phyloP scores from a whole-genome alignment of 768 basidiomycete species.

The Cubamyces lactineus region DNA sequence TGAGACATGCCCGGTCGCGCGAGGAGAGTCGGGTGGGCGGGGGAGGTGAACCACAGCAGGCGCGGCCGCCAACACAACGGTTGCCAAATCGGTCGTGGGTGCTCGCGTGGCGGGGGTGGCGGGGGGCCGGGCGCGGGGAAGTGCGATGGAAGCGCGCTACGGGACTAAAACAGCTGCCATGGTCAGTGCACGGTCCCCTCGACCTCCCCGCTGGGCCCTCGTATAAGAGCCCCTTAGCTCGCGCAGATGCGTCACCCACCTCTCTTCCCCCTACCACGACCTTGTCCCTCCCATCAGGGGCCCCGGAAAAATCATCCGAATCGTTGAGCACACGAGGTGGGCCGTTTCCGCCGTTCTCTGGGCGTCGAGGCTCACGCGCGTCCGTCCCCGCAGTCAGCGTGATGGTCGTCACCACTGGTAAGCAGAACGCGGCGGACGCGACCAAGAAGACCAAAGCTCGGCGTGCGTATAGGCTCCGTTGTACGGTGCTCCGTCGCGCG shows the following conservation, averaged over 20 bases:
- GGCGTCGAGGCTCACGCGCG: constrained; percentile 17
- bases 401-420: constrained; percentile 28
- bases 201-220: constrained; percentile 21
- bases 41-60: constrained; percentile 3
- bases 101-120: constrained; percentile 23
- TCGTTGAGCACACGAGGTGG: constrained; percentile 16
- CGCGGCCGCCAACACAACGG: constrained; percentile 19
- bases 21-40: not conserved
- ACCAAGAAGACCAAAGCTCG: constrained; percentile 24
- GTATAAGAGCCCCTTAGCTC: constrained; percentile 26
- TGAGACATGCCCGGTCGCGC: constrained; percentile 5
- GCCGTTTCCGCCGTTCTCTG: not conserved
- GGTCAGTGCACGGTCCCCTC: constrained; percentile 19
- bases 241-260: constrained; percentile 30
- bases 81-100: constrained; percentile 13
- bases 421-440: constrained; percentile 22
- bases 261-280: constrained; percentile 32
- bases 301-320: constrained; percentile 9
- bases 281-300: constrained; percentile 22
- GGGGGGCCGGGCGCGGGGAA: constrained; percentile 29
- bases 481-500: not conserved
- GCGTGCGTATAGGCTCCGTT: constrained; percentile 27
- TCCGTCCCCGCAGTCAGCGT: constrained; percentile 15
- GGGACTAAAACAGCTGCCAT: constrained; percentile 26
- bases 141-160: constrained; percentile 31